phyloP scores from a whole-genome alignment of 2,329 filamentous ascomycete genomes.

The Aspergillus sp. region DNA sequence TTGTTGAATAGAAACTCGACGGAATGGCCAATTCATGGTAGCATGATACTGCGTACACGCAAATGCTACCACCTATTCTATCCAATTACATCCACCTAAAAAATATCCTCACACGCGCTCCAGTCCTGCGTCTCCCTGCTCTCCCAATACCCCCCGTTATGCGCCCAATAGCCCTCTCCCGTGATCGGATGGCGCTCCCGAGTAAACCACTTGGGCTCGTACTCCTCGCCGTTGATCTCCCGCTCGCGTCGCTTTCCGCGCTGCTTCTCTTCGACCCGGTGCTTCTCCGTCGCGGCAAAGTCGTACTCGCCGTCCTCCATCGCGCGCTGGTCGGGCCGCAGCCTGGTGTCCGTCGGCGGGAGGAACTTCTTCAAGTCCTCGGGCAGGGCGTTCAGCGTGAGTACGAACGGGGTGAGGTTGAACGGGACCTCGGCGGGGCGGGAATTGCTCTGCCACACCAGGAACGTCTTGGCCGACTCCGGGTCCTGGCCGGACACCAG shows the following conservation, averaged over 20 bases:
- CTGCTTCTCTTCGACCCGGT: constrained; percentile 85
- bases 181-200: constrained; percentile 66
- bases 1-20: too few species aligned
- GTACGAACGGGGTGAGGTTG: constrained; percentile 91
- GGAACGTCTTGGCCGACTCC: constrained; percentile 61
- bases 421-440: constrained; percentile 82
- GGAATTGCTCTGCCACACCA: constrained; percentile 84
- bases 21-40: too few species aligned
- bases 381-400: constrained; percentile 86
- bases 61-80: too few species aligned
- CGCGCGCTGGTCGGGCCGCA: constrained; percentile 86
- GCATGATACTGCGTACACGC: too few species aligned
- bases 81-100: too few species aligned
- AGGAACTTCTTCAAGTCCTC: constrained; percentile 69
- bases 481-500: constrained; percentile 45
- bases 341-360: constrained; percentile 85
- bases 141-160: constrained; percentile 82
- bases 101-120: constrained; percentile 67
- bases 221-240: constrained; percentile 72
- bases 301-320: constrained; percentile 99
- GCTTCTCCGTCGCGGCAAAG: constrained; percentile 86
- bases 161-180: constrained; percentile 83
- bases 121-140: constrained; percentile 55
- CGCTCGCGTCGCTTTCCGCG: constrained; percentile 62
- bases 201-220: constrained; percentile 74